Base-by-base conservation (phyloP, 441 rosid genomes). In the Populus hybrid region DNA sequence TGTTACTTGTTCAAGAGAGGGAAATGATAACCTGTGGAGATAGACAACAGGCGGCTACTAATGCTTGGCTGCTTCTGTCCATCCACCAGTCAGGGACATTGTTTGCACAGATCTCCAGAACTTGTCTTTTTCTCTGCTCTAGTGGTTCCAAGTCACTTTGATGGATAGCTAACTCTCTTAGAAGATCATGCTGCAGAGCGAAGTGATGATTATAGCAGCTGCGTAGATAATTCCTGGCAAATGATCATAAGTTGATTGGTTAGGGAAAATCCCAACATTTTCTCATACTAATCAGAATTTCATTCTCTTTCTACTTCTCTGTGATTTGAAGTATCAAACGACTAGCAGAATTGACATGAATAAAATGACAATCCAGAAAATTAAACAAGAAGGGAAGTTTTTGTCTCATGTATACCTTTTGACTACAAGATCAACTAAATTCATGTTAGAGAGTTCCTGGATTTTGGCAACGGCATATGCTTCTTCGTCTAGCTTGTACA, bases 121-220 rank as follows among this genome's bases (percentile, higher is more conserved):
- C 82, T 16, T 88, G 69, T 80, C 93, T 87, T 74, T 82, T 81
- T 78, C 83, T 81, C 23, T 68, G 24, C 74, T 82, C 76, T 14
- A 81, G 45, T 28, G 65, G 75, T 35, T 70, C 82, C 4, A 2
- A 36, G 6, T 28, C 80, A 68, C 86, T 72, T 64, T 79, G 88
- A 68, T 3, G 38, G 78, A 91, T 85, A 16, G 91, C 88, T 29
- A 92, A 72, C 71, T 94, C 93, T 76, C 96, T 88, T 4, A 94
- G 84, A 80, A 89, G 77, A 85, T 88, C 94, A 73, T 92, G 97
- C 78, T 92, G 93, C 75, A 53, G 78, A 68, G 84, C 89, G 16
- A 66, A 66, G 18, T 66, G 69, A 12, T 66, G 31, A n/a, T 80
- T 78, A 75, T 86, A 84, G 86, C 69, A 84, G 73, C 84, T 86